Evolutionary conservation across 1,284 basidiomycete genomes (phyloP).

Genomic region (Marasmius sp.): DNA sequence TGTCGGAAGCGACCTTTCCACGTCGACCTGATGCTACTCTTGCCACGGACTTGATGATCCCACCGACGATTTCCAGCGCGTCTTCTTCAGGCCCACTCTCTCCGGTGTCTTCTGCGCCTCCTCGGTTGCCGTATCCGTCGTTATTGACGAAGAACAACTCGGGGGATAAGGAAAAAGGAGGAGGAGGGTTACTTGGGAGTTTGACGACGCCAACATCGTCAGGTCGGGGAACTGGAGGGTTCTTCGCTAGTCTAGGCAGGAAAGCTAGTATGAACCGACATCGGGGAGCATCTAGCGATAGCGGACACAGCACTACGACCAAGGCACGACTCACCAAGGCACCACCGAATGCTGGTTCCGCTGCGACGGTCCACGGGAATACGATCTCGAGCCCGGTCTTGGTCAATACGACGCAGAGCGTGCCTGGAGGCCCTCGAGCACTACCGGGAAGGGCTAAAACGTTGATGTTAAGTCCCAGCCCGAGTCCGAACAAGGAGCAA

Average conservation of each 20-base stretch:
- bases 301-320: background rate
- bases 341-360: conserved; percentile 30
- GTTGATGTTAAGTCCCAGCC: conserved; percentile 31
- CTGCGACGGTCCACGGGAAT: conserved; percentile 14
- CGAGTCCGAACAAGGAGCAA: background rate
- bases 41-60: conserved; percentile 68
- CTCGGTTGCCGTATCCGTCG: conserved; percentile 67
- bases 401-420: conserved; percentile 41
- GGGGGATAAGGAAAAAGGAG: conserved; percentile 1
- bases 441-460: conserved; percentile 64
- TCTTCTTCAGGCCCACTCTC: conserved; percentile 57
- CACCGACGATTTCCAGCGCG: conserved; percentile 43
- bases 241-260: conserved; percentile 75
- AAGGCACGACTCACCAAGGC: conserved; percentile 35
- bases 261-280: conserved; percentile 60
- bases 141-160: conserved; percentile 25
- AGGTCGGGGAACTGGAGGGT: conserved; percentile 48
- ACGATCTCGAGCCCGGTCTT: conserved; percentile 36
- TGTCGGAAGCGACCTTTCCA: conserved; percentile 77
- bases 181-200: conserved; percentile 20
- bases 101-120: background rate
- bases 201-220: conserved; percentile 28
- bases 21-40: conserved; percentile 70
- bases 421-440: conserved; percentile 77
- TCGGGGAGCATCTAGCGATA: conserved; percentile 20